Conservation (phyloP, 129 eudicot species). For the carrot (Daucus carota) region DNA sequence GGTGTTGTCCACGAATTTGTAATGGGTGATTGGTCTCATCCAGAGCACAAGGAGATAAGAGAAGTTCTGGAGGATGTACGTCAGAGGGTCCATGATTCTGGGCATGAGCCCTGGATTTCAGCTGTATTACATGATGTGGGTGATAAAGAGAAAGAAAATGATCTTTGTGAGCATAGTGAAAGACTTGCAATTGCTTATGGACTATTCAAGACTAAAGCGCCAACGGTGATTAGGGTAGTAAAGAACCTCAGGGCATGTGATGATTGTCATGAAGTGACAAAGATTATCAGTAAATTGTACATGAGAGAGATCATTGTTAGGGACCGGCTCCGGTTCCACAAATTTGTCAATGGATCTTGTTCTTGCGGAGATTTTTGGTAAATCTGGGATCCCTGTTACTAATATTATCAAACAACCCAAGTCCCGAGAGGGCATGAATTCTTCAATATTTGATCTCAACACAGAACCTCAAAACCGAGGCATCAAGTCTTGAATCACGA, state of each 20-base stretch:
- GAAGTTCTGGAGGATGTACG: slow-evolving; percentile 29
- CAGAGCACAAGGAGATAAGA: slow-evolving; percentile 42
- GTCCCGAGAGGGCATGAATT: not conserved
- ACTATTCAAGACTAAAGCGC: slow-evolving; percentile 45
- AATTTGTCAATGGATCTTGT: slow-evolving; percentile 47
- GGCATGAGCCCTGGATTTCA: slow-evolving; percentile 40
- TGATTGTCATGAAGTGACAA: slow-evolving; percentile 71
- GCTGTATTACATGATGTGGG: slow-evolving; percentile 42
- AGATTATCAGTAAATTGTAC: slow-evolving; percentile 48
- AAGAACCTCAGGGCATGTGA: slow-evolving; percentile 58
- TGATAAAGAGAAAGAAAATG: slow-evolving; percentile 42
- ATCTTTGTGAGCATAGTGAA: slow-evolving; percentile 69
- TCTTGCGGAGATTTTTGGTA: slow-evolving; percentile 59
- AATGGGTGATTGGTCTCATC: slow-evolving; percentile 51
- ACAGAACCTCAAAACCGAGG: too few relatives aligned
- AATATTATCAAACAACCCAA: not conserved
- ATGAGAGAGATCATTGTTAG: slow-evolving; percentile 54
- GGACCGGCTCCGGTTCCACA: slow-evolving; percentile 59
- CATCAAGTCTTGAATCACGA: too few relatives aligned
- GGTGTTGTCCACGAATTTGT: slow-evolving; percentile 53
- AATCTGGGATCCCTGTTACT: not conserved
- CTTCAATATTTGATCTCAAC: too few relatives aligned
- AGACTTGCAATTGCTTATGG: slow-evolving; percentile 67
- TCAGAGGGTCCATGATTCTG: slow-evolving; percentile 25
- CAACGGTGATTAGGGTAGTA: slow-evolving; percentile 43